A percentile compares a stretch with the other conserved stretches of the same genome.
Conservation (phyloP, 108 stramenopile genomes). For the Hondaea fermentalgiana region DNA sequence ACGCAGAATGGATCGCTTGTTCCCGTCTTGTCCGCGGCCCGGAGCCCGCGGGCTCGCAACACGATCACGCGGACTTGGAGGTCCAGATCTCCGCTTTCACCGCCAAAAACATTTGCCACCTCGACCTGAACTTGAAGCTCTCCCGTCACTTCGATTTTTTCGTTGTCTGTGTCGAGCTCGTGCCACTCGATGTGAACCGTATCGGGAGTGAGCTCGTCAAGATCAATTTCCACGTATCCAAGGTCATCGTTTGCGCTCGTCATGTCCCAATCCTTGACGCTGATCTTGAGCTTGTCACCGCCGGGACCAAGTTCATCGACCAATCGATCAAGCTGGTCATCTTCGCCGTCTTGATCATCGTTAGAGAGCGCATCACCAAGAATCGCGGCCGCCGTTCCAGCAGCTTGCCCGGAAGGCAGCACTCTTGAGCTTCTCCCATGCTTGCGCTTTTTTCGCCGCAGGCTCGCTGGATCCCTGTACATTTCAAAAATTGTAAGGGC, state of each 20-base stretch:
- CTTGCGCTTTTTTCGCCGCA: neutral
- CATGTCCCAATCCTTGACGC: slow-evolving; percentile 4
- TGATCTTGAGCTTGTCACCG: neutral
- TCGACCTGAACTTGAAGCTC: neutral
- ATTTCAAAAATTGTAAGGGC: neutral
- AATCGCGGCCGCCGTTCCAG: too few relatives aligned
- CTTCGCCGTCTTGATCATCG: neutral
- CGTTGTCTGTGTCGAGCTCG: slow-evolving; percentile 3
- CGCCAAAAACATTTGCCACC: neutral
- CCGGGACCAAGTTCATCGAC: neutral
- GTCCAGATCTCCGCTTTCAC: neutral
- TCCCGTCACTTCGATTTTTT: neutral
- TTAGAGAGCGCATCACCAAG: too few relatives aligned
- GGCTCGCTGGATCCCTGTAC: neutral
- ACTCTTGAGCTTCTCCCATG: neutral
- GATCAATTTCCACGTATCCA: neutral
- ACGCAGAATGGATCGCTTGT: neutral
- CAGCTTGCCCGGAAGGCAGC: neutral
- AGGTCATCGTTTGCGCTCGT: slow-evolving; percentile 7
- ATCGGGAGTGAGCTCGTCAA: neutral
- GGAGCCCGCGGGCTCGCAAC: neutral
- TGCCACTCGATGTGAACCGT: neutral
- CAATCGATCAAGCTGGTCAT: neutral
- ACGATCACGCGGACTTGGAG: neutral
- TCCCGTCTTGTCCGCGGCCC: neutral